Evolutionary conservation across 139 green algal species (phyloP).

Genomic region (Microglena sp.): DNA sequence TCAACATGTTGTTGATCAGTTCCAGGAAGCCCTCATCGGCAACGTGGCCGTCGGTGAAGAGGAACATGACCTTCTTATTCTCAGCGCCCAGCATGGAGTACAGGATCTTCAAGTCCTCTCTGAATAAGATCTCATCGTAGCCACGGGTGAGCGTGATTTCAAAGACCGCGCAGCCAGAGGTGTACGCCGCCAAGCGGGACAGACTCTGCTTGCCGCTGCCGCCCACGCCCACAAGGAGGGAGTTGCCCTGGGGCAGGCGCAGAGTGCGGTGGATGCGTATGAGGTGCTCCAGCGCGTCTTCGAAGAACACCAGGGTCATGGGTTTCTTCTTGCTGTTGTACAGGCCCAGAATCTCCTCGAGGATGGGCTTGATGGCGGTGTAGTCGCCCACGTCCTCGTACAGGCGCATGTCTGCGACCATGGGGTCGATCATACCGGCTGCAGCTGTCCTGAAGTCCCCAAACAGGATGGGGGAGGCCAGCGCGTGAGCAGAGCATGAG

Average conservation of each 20-base stretch:
- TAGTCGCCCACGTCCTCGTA: conserved; percentile 69
- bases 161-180: conserved; percentile 63
- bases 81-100: conserved; percentile 63
- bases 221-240: conserved; percentile 77
- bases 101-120: conserved; percentile 76
- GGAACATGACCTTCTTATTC: conserved; percentile 70
- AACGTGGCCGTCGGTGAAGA: conserved; percentile 79
- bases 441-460: conserved; percentile 53
- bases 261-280: conserved; percentile 67
- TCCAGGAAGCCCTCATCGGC: conserved; percentile 79
- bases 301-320: conserved; percentile 78
- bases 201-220: conserved; percentile 74
- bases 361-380: conserved; percentile 50
- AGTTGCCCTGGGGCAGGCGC: conserved; percentile 54
- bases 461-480: conserved; percentile 66
- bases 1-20: conserved; percentile 86
- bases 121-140: conserved; percentile 72
- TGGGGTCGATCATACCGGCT: background rate
- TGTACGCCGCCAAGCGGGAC: conserved; percentile 41
- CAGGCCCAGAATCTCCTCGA: conserved; percentile 56
- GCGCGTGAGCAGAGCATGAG: conserved; percentile 25
- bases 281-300: conserved; percentile 76
- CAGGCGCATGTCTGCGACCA: conserved; percentile 28
- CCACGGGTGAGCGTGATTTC: conserved; percentile 78
- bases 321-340: conserved; percentile 63